Evolutionary conservation across 495 filamentous ascomycete genomes (phyloP).

Genomic region (Terfezia boudieri): DNA sequence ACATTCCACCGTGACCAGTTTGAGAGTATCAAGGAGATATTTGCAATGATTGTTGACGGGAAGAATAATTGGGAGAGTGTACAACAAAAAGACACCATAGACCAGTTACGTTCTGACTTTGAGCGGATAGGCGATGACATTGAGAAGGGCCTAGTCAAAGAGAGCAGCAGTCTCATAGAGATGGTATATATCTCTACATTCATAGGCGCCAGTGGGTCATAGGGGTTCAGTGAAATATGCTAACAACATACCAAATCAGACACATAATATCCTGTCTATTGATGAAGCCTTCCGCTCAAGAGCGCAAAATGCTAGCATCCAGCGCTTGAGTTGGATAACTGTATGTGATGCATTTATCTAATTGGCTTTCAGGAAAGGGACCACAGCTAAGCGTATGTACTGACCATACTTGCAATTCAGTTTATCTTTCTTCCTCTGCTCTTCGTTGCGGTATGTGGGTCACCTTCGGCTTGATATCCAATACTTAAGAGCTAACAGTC

Average conservation of each 20-base stretch:
- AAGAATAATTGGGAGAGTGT: too few relatives aligned
- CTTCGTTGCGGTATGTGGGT: slow-evolving; percentile 8
- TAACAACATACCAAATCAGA: not conserved
- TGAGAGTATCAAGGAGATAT: too few relatives aligned
- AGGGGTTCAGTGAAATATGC: too few relatives aligned
- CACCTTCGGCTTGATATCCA: not conserved
- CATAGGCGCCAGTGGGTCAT: too few relatives aligned
- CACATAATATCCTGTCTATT: slow-evolving; percentile 12
- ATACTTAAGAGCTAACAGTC: not conserved
- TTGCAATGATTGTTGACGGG: too few relatives aligned
- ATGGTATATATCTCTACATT: too few relatives aligned
- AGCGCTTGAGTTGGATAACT: slow-evolving; percentile 14
- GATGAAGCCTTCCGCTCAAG: slow-evolving; percentile 12
- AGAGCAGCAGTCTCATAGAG: too few relatives aligned
- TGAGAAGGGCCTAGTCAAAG: too few relatives aligned
- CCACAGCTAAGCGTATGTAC: not conserved
- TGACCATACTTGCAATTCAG: not conserved
- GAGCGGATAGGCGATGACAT: too few relatives aligned
- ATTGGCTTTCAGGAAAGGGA: not conserved
- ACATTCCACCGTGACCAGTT: too few relatives aligned
- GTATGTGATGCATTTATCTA: not conserved
- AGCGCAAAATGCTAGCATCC: slow-evolving; percentile 11
- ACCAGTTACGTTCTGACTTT: too few relatives aligned
- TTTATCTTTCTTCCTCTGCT: slow-evolving; percentile 13
- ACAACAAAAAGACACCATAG: too few relatives aligned